Percentiles rank a stretch among this genome's conserved stretches.
phyloP scores from a whole-genome alignment of 768 basidiomycete species.

The Hericium rajendrae region DNA sequence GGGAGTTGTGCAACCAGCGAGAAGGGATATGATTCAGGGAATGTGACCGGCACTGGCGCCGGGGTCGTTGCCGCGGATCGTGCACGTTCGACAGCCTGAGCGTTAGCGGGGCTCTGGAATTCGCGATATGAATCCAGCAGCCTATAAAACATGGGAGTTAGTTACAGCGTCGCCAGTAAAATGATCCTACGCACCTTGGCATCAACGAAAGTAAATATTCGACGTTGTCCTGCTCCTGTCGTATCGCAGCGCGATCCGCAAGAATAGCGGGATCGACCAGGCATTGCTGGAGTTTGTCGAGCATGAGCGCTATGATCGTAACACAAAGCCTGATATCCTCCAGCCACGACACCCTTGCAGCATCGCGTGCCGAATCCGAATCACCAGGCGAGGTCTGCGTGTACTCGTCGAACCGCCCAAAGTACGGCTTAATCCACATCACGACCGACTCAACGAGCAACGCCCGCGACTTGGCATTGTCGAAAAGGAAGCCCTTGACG shows the following conservation, averaged over 20 bases:
- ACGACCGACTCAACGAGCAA: conserved; percentile 81
- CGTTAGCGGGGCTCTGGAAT: conserved; percentile 57
- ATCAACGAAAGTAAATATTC: conserved; percentile 77
- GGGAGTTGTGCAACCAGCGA: conserved; percentile 65
- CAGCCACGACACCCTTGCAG: conserved; percentile 77
- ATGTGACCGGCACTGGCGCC: conserved; percentile 61
- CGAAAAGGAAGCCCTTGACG: conserved; percentile 82
- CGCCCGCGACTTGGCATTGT: conserved; percentile 67
- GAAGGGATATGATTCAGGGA: conserved; percentile 93
- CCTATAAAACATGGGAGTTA: conserved; percentile 28
- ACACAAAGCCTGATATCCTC: conserved; percentile 86
- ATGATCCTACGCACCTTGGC: conserved; percentile 51
- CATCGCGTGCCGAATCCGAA: conserved; percentile 54
- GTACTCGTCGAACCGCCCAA: conserved; percentile 86
- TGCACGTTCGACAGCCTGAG: conserved; percentile 59
- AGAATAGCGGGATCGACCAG: conserved; percentile 58
- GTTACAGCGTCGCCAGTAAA: background rate
- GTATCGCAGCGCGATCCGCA: conserved; percentile 48
- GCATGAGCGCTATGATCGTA: conserved; percentile 80
- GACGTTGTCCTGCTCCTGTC: conserved; percentile 86
- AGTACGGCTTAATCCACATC: conserved; percentile 91
- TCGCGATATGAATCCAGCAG: conserved; percentile 85
- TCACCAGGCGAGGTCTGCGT: conserved; percentile 54
- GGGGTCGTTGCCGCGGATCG: conserved; percentile 49
- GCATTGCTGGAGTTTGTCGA: conserved; percentile 81